Evolutionary conservation across 202 grass and related monocot genomes (phyloP).

Genomic region (Musa balbisiana): DNA sequence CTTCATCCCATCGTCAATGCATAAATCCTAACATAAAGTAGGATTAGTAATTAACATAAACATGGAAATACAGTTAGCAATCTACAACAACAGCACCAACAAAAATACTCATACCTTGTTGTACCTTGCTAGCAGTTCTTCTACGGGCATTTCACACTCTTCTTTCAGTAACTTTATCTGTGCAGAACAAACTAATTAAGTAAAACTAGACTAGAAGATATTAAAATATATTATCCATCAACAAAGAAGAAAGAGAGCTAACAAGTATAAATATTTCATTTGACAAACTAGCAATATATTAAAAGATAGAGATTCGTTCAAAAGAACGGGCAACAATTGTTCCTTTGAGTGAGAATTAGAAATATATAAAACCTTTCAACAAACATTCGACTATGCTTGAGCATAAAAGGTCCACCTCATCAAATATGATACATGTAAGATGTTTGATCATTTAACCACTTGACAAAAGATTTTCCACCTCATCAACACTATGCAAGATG

Average conservation of each 20-base stretch:
- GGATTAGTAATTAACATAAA: slow-evolving; percentile 33
- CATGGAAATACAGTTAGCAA: background rate
- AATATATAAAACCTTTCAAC: no score
- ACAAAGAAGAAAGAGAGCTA: background rate
- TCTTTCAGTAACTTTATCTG: slow-evolving; percentile 92
- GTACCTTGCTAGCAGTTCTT: slow-evolving; percentile 86
- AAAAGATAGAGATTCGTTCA: background rate
- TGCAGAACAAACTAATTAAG: background rate
- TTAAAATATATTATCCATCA: no score
- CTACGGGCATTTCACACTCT: slow-evolving; percentile 84
- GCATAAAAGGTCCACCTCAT: no score
- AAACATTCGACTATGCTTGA: no score
- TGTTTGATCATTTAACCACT: no score
- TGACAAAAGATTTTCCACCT: no score
- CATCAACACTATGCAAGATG: no score
- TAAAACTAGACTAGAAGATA: background rate
- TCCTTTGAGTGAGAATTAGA: no score
- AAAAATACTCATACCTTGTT: slow-evolving; percentile 56
- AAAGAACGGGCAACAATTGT: no score
- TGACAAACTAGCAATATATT: background rate
- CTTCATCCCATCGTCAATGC: slow-evolving; percentile 39
- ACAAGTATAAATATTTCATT: background rate
- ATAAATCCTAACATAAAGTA: slow-evolving; percentile 51
- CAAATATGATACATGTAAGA: no score
- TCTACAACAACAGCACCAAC: slow-evolving; percentile 12